Base-by-base conservation (phyloP, 768 basidiomycete genomes). In the Mycena vitilis region DNA sequence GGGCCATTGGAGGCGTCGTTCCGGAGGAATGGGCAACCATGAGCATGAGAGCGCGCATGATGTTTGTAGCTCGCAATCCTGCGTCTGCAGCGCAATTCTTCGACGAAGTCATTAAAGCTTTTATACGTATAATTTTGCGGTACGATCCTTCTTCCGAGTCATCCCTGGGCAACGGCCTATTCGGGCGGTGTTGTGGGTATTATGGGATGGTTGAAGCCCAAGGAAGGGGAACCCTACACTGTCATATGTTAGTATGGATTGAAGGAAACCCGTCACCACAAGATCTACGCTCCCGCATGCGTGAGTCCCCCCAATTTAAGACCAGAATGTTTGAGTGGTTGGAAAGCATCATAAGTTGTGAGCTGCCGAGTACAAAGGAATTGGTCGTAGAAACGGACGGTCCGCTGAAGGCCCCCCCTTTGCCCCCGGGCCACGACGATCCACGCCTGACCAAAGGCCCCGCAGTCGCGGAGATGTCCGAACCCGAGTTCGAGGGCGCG, bases 1-100 rank as follows among this genome's bases (percentile, higher is more conserved):
- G 69, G 9, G 60, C 78, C n/a, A 52, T 78, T 4, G 65, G 63
- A 10, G 77, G 79, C 1, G 49, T 30, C 4, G 62, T 74, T 9
- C 63, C 69, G 15, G 71, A 73, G 25, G 25, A 15, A 7, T 65
- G 63, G 63, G 55, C 42, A n/a, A n/a, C n/a, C n/a, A n/a, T n/a
- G 2, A 1, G 15, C 5, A 42, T 55, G 44, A 12, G 36, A n/a
- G n/a, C n/a, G n/a, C n/a, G n/a, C n/a, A 57, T 18, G 22, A 23
- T 42, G 3, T 51, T 65, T n/a, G 56, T 58, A 0, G 63, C 63
- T 0, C 4, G 36, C 9, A 65, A 57, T 40, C 57, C 57, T 5
- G 57, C 22, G 5, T 0, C 57, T n/a, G 57, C 57, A 1, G 57
- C 57, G 4, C 4, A 7, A 4, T 59, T 59, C 18, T 59, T 59